phyloP scores from a whole-genome alignment of 768 basidiomycete genomes.

The Serendipita sp. region DNA sequence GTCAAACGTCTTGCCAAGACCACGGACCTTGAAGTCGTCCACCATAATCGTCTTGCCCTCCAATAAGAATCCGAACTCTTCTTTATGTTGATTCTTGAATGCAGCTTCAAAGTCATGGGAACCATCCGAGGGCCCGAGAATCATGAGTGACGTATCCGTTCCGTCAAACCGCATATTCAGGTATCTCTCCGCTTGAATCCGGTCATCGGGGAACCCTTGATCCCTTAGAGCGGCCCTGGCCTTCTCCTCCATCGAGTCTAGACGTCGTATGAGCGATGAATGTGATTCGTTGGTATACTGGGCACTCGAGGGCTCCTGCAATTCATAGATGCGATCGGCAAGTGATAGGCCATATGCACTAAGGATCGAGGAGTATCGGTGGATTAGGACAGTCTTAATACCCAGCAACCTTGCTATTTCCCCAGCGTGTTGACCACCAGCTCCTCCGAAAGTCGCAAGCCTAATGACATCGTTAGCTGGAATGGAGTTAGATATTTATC shows the following conservation, averaged over 20 bases:
- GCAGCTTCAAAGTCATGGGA: slow-evolving; percentile 60
- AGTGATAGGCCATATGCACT: slow-evolving; percentile 90
- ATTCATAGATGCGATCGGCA: slow-evolving; percentile 71
- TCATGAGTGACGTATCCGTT: slow-evolving; percentile 86
- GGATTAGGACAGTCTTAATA: slow-evolving; percentile 75
- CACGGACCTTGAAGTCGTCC: slow-evolving; percentile 87
- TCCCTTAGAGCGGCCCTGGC: slow-evolving; percentile 50
- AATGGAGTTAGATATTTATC: neutral
- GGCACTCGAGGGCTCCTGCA: slow-evolving; percentile 78
- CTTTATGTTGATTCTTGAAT: slow-evolving; percentile 65
- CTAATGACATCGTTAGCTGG: slow-evolving; percentile 21
- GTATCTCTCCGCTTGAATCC: slow-evolving; percentile 65
- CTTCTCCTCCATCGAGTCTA: slow-evolving; percentile 48
- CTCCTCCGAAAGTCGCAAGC: slow-evolving; percentile 75
- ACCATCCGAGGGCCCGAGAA: slow-evolving; percentile 39
- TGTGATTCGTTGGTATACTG: slow-evolving; percentile 51
- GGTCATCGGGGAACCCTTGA: slow-evolving; percentile 66
- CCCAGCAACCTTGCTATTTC: slow-evolving; percentile 78
- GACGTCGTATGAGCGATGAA: slow-evolving; percentile 37
- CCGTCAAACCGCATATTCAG: slow-evolving; percentile 89
- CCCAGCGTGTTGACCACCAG: slow-evolving; percentile 84
- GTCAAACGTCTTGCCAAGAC: slow-evolving; percentile 82
- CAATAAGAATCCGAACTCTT: slow-evolving; percentile 83
- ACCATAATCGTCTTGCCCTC: slow-evolving; percentile 72
- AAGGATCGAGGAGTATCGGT: slow-evolving; percentile 81